These are phyloP conservation scores for Calonectria montana DNA, from an alignment of 2,329 filamentous ascomycete species.

Conservation along the genomic window DNA sequence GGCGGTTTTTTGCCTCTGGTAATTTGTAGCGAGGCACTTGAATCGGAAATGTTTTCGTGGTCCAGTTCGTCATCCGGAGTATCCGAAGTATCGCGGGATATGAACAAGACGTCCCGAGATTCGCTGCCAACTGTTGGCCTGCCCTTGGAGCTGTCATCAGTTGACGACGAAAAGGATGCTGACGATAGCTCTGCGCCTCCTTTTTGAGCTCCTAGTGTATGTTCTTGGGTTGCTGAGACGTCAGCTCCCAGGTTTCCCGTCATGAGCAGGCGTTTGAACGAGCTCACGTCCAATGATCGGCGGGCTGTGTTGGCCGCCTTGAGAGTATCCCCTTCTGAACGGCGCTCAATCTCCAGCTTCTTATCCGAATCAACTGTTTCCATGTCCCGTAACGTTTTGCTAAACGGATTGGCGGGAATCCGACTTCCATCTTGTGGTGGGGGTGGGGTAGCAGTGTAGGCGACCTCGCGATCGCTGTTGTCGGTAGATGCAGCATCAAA, in stretches of 20 bases:
- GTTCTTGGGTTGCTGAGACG: conserved; percentile 22
- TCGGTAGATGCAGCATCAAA: conserved; percentile 46
- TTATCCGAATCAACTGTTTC: conserved; percentile 52
- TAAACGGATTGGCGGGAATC: conserved; percentile 59
- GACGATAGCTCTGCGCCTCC: conserved; percentile 30
- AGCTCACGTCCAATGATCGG: conserved; percentile 77
- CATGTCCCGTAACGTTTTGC: conserved; percentile 64
- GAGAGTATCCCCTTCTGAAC: conserved; percentile 46
- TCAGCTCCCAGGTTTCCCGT: conserved; percentile 69
- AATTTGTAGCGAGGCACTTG: conserved; percentile 41
- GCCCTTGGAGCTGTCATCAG: conserved; percentile 29
- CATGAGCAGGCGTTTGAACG: conserved; percentile 80
- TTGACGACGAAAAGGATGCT: conserved; percentile 27
- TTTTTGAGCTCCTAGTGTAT: conserved; percentile 17
- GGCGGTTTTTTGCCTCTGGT: conserved; percentile 69
- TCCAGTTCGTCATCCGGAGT: conserved; percentile 37
- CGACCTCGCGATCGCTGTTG: conserved; percentile 43
- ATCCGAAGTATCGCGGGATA: conserved; percentile 35
- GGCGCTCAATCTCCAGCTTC: conserved; percentile 45
- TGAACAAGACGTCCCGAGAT: conserved; percentile 35
- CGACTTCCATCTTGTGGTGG: conserved; percentile 34
- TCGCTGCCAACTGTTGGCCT: conserved; percentile 21
- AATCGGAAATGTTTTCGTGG: conserved; percentile 41
- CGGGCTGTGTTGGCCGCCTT: conserved; percentile 49
- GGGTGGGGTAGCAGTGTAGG: conserved; percentile 37